Evolutionary conservation across 2,329 filamentous ascomycete species (phyloP).

Genomic region (Diaporthe eres): DNA sequence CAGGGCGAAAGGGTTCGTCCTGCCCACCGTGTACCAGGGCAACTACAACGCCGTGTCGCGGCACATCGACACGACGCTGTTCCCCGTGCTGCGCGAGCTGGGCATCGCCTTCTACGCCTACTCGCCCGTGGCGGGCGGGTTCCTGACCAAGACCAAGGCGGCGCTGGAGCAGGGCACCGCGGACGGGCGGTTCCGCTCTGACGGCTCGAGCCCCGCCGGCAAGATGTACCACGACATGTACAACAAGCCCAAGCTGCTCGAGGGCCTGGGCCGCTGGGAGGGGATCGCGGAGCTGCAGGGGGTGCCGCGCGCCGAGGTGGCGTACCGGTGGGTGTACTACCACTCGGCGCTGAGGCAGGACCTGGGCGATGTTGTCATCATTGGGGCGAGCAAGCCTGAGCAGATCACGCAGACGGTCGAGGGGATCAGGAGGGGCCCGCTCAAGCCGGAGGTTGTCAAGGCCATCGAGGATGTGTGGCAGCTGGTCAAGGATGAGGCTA

Average conservation of each 20-base stretch:
- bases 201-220: slow-evolving; percentile 58
- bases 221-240: slow-evolving; percentile 40
- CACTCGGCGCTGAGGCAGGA: slow-evolving; percentile 61
- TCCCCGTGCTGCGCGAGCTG: slow-evolving; percentile 60
- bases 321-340: slow-evolving; percentile 71
- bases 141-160: slow-evolving; percentile 64
- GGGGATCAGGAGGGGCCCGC: slow-evolving; percentile 70
- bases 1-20: slow-evolving; percentile 54
- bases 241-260: slow-evolving; percentile 59
- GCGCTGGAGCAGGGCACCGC: slow-evolving; percentile 51
- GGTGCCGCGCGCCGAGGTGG: slow-evolving; percentile 69
- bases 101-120: slow-evolving; percentile 58
- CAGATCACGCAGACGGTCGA: slow-evolving; percentile 66
- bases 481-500: slow-evolving; percentile 70
- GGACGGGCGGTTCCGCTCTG: slow-evolving; percentile 54
- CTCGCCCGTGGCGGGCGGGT: slow-evolving; percentile 69
- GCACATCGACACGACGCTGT: slow-evolving; percentile 54
- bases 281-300: slow-evolving; percentile 63
- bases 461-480: slow-evolving; percentile 84
- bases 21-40: slow-evolving; percentile 61
- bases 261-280: slow-evolving; percentile 63
- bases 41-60: slow-evolving; percentile 58
- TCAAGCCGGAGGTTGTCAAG: slow-evolving; percentile 79
- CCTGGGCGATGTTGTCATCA: slow-evolving; percentile 54
- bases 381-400: slow-evolving; percentile 59